phyloP scores from a whole-genome alignment of 495 filamentous ascomycete species.

The Tuber brumale region DNA sequence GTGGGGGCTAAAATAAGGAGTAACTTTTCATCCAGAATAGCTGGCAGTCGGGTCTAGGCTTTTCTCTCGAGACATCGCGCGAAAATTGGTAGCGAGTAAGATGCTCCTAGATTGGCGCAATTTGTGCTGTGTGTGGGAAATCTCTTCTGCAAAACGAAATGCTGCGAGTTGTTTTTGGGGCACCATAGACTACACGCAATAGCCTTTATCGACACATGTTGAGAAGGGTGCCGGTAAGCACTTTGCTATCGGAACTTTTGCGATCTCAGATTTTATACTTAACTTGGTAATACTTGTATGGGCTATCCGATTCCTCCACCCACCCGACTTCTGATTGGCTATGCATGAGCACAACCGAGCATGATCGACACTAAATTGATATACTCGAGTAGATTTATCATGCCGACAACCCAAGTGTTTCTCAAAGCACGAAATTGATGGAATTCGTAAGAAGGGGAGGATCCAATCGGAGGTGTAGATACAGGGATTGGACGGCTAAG shows the following conservation, averaged over 20 bases:
- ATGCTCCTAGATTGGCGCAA: constrained; percentile 2
- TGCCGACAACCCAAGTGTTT: not conserved
- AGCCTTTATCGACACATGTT: not conserved
- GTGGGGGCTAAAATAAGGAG: not conserved
- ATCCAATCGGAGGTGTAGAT: not conserved
- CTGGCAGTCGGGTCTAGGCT: not conserved
- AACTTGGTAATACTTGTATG: not conserved
- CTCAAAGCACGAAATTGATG: not conserved
- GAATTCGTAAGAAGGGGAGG: not conserved
- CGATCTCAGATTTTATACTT: constrained; percentile 1
- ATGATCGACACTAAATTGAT: not conserved
- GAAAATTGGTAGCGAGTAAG: constrained; percentile 2
- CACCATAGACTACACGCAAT: not conserved
- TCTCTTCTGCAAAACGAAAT: not conserved
- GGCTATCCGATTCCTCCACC: not conserved
- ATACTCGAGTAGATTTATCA: not conserved
- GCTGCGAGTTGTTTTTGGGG: not conserved
- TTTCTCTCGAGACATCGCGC: not conserved
- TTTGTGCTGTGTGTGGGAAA: not conserved
- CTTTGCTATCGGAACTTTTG: not conserved
- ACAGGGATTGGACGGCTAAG: not conserved
- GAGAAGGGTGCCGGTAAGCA: not conserved
- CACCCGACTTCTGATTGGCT: not conserved
- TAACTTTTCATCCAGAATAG: not conserved
- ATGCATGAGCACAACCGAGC: not conserved